A percentile compares a stretch with the other conserved stretches of the same genome.
Conservation (phyloP, 2,329 filamentous ascomycete genomes). For the Apiospora sp. region DNA sequence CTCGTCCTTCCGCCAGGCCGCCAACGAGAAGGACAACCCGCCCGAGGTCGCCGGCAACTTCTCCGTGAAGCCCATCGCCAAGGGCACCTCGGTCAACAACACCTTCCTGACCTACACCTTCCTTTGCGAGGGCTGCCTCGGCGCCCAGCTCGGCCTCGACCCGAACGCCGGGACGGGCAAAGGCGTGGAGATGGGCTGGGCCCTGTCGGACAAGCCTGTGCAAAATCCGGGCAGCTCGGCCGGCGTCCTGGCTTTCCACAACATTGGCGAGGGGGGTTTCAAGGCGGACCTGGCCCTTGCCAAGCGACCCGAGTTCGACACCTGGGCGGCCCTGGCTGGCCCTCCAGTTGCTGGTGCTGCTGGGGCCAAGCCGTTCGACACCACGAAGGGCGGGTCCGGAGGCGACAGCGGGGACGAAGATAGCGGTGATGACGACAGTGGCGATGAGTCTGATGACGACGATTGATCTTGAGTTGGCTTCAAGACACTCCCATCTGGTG, state of each 20-base stretch:
- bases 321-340: conserved; percentile 49
- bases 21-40: conserved; percentile 52
- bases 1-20: conserved; percentile 52
- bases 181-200: conserved; percentile 47
- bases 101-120: conserved; percentile 55
- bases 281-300: conserved; percentile 44
- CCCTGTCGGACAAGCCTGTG: conserved; percentile 39
- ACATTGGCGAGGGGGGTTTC: conserved; percentile 42
- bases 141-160: conserved; percentile 39
- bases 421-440: conserved; percentile 32
- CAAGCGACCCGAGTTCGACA: conserved; percentile 46
- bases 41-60: conserved; percentile 52
- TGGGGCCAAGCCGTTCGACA: conserved; percentile 30
- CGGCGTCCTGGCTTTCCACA: conserved; percentile 42
- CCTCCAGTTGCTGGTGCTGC: conserved; percentile 39
- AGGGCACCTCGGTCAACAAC: conserved; percentile 51
- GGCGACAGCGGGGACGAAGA: conserved; percentile 33
- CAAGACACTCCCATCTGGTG: neutral
- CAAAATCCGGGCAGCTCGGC: conserved; percentile 35
- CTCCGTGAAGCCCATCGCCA: conserved; percentile 48
- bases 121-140: conserved; percentile 50
- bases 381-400: conserved; percentile 32
- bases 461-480: neutral
- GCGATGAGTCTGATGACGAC: neutral
- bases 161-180: conserved; percentile 30